Evolutionary conservation across 139 green algal genomes (phyloP).

Genomic region (Ostreobium quekettii): DNA sequence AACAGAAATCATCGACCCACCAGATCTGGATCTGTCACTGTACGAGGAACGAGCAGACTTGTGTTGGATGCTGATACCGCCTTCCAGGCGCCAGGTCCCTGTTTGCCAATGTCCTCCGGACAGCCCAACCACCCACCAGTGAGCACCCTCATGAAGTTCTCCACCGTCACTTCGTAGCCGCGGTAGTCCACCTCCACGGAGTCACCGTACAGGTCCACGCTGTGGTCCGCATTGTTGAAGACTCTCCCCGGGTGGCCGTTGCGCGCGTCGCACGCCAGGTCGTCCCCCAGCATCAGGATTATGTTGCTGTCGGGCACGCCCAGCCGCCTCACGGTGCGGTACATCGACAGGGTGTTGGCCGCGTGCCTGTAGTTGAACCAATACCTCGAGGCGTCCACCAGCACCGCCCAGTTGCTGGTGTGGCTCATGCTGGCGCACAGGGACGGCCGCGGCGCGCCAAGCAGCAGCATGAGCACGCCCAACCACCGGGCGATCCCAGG

Average conservation of each 20-base stretch:
- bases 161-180: constrained; percentile 79
- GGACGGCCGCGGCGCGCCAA: no score
- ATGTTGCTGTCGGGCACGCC: constrained; percentile 91
- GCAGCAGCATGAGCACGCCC: no score
- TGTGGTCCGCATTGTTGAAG: constrained; percentile 57
- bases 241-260: constrained; percentile 61
- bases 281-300: constrained; percentile 87
- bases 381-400: constrained; percentile 61
- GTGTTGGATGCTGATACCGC: not conserved
- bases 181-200: constrained; percentile 87
- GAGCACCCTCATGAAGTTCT: constrained; percentile 77
- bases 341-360: constrained; percentile 67
- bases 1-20: no score
- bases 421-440: no score
- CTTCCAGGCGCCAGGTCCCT: constrained; percentile 7
- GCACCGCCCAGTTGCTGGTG: constrained; percentile 80
- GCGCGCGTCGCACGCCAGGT: constrained; percentile 76
- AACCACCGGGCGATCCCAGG: no score
- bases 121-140: constrained; percentile 54
- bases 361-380: constrained; percentile 86
- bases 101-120: no score
- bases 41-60: no score
- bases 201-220: constrained; percentile 70
- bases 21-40: no score
- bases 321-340: constrained; percentile 65